A percentile compares a stretch with the other conserved stretches of the same genome.
Evolutionary conservation across 176 grass and related monocot species (phyloP).

Genomic region (Triticum monococcum): DNA sequence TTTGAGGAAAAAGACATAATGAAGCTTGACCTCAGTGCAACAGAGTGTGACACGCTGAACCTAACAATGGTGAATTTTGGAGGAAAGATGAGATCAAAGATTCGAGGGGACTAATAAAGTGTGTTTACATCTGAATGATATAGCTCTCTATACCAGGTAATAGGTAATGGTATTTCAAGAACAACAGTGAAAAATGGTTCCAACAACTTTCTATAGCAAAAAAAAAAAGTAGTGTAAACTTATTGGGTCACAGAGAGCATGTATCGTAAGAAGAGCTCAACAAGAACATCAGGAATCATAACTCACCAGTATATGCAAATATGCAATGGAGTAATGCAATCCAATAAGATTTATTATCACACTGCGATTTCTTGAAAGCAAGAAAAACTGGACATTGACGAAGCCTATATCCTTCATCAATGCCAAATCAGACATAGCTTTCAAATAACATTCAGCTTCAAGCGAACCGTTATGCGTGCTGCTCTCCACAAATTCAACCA

Average conservation of each 20-base stretch:
- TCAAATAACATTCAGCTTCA: constrained; percentile 65
- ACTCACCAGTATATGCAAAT: constrained; percentile 57
- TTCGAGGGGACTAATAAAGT: background rate
- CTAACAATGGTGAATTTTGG: constrained; percentile 10
- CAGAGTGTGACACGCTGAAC: background rate
- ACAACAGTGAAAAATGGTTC: background rate
- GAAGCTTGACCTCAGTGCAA: background rate
- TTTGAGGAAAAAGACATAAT: background rate
- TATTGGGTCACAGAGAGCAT: background rate
- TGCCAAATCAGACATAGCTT: constrained; percentile 52
- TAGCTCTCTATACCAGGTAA: background rate
- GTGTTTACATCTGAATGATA: background rate
- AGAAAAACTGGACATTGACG: constrained; percentile 58
- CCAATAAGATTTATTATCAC: constrained; percentile 63
- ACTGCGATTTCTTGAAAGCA: constrained; percentile 54
- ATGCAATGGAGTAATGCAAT: constrained; percentile 61
- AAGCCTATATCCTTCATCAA: constrained; percentile 51
- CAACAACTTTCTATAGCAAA: background rate
- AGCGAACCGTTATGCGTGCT: constrained; percentile 49
- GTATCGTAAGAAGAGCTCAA: background rate
- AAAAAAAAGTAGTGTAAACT: background rate
- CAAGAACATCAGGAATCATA: background rate
- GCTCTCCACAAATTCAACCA: constrained; percentile 46
- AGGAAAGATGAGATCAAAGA: background rate
- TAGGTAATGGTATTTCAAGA: constrained; percentile 1